A percentile compares a stretch with the other conserved stretches of the same genome.
Conservation (phyloP, 306 rosid genomes). For the Albizia julibrissin region DNA sequence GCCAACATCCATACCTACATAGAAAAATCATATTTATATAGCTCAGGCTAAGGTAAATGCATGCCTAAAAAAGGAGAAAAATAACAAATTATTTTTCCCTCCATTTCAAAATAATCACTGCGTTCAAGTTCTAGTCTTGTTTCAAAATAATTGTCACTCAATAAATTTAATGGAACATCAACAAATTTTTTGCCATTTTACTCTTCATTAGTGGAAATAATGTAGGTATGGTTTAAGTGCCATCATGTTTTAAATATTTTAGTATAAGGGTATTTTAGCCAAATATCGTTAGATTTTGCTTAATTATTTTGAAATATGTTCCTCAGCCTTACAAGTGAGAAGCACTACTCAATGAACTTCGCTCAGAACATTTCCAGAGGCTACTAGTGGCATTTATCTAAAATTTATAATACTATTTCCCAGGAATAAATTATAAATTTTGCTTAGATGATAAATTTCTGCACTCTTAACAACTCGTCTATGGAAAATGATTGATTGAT, state of each 20-base stretch:
- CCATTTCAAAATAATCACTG: background rate
- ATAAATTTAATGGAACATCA: background rate
- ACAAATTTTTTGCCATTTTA: background rate
- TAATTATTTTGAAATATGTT: background rate
- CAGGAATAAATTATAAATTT: conserved; percentile 18
- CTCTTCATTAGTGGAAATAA: background rate
- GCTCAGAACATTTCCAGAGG: conserved; percentile 20
- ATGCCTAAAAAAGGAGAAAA: conserved; percentile 19
- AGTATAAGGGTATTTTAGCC: background rate
- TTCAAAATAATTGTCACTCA: background rate
- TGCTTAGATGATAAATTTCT: conserved; percentile 11
- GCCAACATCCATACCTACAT: conserved; percentile 94
- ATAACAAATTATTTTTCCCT: background rate
- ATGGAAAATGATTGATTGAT: background rate
- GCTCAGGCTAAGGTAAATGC: conserved; percentile 17
- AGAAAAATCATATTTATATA: conserved; percentile 26
- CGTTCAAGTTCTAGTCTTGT: background rate
- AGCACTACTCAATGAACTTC: conserved; percentile 18
- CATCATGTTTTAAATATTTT: background rate
- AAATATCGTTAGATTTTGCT: background rate
- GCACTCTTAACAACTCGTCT: conserved; percentile 19
- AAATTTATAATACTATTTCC: conserved; percentile 1
- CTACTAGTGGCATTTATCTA: conserved; percentile 16
- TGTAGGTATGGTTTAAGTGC: background rate
- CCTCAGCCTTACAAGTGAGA: conserved; percentile 21